Conservation (phyloP, 192 early-diverging fungal genomes). For the Rhizophagus sp. region DNA sequence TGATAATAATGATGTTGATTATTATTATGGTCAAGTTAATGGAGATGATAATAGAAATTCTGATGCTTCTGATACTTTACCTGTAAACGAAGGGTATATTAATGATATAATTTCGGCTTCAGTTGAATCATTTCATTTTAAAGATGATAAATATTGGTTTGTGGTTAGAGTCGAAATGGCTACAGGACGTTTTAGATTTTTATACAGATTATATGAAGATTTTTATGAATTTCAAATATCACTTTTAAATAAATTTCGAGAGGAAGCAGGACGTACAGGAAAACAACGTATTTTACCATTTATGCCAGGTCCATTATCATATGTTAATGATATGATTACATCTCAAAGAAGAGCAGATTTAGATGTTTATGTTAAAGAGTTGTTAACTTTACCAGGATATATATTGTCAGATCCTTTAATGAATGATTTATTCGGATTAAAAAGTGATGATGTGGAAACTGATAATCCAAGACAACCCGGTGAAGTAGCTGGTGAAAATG, state of each 20-base stretch:
- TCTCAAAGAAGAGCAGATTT: slow-evolving; percentile 64
- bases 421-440: slow-evolving; percentile 53
- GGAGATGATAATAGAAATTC: slow-evolving; percentile 36
- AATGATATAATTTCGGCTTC: slow-evolving; percentile 46
- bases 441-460: slow-evolving; percentile 61
- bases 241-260: slow-evolving; percentile 65
- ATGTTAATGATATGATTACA: slow-evolving; percentile 68
- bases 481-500: slow-evolving; percentile 14
- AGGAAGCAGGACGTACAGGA: slow-evolving; percentile 58
- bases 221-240: slow-evolving; percentile 77
- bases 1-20: neutral
- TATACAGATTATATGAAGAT: slow-evolving; percentile 78
- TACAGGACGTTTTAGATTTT: slow-evolving; percentile 56
- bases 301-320: slow-evolving; percentile 64
- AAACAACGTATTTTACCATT: slow-evolving; percentile 60
- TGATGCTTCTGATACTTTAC: slow-evolving; percentile 35
- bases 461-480: slow-evolving; percentile 31
- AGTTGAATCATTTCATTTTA: slow-evolving; percentile 68
- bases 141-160: slow-evolving; percentile 74
- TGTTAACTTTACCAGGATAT: slow-evolving; percentile 57
- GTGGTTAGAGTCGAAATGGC: slow-evolving; percentile 56
- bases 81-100: slow-evolving; percentile 10
- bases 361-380: slow-evolving; percentile 65
- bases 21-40: neutral
- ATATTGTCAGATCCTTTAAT: slow-evolving; percentile 54